These are phyloP conservation scores for Cerioporus squamosus DNA, from an alignment of 1,284 basidiomycete genomes.

Conservation along the genomic window DNA sequence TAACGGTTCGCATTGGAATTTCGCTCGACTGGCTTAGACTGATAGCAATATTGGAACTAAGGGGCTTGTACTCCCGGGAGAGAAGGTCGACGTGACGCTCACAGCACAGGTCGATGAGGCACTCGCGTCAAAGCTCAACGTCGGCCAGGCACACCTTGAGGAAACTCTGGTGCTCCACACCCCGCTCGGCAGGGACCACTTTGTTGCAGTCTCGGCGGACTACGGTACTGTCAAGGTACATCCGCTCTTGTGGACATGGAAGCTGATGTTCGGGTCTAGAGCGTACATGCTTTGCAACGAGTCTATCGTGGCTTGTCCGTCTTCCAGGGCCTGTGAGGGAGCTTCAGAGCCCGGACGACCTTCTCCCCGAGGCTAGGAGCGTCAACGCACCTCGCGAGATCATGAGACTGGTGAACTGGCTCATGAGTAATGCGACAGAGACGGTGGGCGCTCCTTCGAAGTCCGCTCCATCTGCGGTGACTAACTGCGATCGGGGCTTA, in stretches of 20 bases:
- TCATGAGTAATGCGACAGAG: constrained; percentile 60
- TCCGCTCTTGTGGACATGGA: not conserved
- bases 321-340: constrained; percentile 62
- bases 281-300: constrained; percentile 73
- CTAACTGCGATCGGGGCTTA: constrained; percentile 28
- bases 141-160: constrained; percentile 47
- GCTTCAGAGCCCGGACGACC: constrained; percentile 44
- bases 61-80: constrained; percentile 67
- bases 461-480: not conserved
- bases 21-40: not conserved
- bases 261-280: constrained; percentile 42
- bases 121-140: constrained; percentile 57
- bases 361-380: constrained; percentile 52
- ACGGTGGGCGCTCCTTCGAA: constrained; percentile 40
- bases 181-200: constrained; percentile 71
- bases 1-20: constrained; percentile 46
- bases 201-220: constrained; percentile 61
- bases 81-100: constrained; percentile 50
- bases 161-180: constrained; percentile 71
- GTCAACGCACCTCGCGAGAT: constrained; percentile 71
- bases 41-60: constrained; percentile 30
- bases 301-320: constrained; percentile 56
- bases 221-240: constrained; percentile 52
- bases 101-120: constrained; percentile 52
- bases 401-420: constrained; percentile 73